Evolutionary conservation across 208 protist species (phyloP).

Genomic region (Leishmania tarentolae): DNA sequence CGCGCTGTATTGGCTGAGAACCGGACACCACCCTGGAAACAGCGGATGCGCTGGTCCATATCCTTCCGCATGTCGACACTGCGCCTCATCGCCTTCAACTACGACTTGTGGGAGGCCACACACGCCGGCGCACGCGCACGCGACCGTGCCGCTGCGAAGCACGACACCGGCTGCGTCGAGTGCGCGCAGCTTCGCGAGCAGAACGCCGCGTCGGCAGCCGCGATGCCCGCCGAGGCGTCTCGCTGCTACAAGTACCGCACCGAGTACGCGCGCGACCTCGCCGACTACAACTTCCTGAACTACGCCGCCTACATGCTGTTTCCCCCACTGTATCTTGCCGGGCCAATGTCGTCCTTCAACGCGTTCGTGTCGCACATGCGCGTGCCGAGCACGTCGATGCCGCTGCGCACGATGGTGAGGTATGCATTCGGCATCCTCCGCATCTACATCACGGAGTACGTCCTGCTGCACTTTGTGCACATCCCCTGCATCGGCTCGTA

Average conservation of each 20-base stretch:
- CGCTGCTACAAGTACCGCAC: slow-evolving; percentile 66
- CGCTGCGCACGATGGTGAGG: slow-evolving; percentile 7
- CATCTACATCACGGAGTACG: slow-evolving; percentile 22
- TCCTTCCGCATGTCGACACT: slow-evolving; percentile 79
- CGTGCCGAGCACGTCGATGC: slow-evolving; percentile 33
- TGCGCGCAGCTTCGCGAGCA: slow-evolving; percentile 37
- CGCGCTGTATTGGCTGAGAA: too few species aligned
- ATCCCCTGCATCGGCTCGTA: slow-evolving; percentile 49
- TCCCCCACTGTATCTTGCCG: slow-evolving; percentile 88
- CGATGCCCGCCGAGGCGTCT: slow-evolving; percentile 20
- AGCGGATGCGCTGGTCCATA: slow-evolving; percentile 57
- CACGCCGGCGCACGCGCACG: slow-evolving; percentile 17
- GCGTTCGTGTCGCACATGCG: slow-evolving; percentile 83
- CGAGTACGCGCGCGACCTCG: slow-evolving; percentile 41
- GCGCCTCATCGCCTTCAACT: slow-evolving; percentile 84
- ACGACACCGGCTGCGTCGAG: slow-evolving; percentile 36
- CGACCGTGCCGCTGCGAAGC: slow-evolving; percentile 33
- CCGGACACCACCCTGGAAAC: slow-evolving; percentile 15
- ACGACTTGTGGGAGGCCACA: slow-evolving; percentile 55
- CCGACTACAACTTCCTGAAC: slow-evolving; percentile 75
- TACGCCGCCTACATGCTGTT: slow-evolving; percentile 92
- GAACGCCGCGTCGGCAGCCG: slow-evolving; percentile 8
- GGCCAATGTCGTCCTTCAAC: slow-evolving; percentile 91
- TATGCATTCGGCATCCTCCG: slow-evolving; percentile 17
- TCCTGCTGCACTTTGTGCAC: slow-evolving; percentile 56